Evolutionary conservation across 345 rosid genomes (phyloP), one percentile per base, ranked within the genome.

Genomic region (Aegle marmelos): DNA sequence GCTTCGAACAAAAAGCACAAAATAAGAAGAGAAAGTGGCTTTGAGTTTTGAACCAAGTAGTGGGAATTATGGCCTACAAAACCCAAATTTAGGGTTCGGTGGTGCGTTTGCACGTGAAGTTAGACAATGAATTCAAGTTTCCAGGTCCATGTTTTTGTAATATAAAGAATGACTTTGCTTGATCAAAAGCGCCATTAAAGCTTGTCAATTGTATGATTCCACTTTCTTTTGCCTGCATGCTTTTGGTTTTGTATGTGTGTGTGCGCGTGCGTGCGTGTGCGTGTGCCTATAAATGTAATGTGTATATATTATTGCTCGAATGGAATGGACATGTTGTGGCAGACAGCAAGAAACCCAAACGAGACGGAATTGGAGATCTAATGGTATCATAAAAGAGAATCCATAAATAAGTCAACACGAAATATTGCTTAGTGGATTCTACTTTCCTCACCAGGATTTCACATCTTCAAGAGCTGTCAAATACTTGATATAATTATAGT

Each of bases 251-350:
- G n/a, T n/a, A n/a, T n/a, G 71, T 66, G 37, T 33, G 1, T 9
- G 45, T 39, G 45, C 0, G 45, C 2, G 13, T 41, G 13, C 0
- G 16, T 11, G 45, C 2, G 13, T 41, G 13, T 3, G 16, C 3
- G 16, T 3, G 48, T 41, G 50, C 50, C 3, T 45, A 5, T 45
- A 45, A 45, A 45, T 45, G 50, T 45, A 45, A 45, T 41, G 48
- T 41, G 13, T 2, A 10, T 41, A 41, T 11, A 11, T 41, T 6
- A 33, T 69, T 70, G 80, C 78, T 79, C 73, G 83, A 79, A 66
- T 73, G 79, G 87, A 65, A 68, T 81, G 70, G 76, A 71, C 37
- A 56, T 63, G 27, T 81, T 36, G 85, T 84, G 87, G 87, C 85
- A 79, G 87, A 84, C 85, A 77, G 39, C 54, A 48, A 70, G 67